Conservation (phyloP, 306 rosid species). For the Sindora glabra region DNA sequence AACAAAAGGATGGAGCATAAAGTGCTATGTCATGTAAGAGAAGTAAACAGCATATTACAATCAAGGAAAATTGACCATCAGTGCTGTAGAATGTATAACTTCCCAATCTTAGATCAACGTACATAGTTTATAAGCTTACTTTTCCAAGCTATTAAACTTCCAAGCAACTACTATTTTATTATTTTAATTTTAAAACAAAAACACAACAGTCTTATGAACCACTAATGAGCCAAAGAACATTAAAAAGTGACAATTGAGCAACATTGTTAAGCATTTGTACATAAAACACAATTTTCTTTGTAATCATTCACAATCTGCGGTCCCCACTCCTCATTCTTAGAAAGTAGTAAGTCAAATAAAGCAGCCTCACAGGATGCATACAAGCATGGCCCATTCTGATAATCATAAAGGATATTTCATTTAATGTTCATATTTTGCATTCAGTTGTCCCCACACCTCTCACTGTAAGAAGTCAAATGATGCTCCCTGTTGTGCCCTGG, state of each 20-base stretch:
- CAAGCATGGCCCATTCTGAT: no score
- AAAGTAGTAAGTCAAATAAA: no score
- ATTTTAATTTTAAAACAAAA: no score
- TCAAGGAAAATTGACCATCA: neutral
- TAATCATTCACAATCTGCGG: neutral
- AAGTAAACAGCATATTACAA: neutral
- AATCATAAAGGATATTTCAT: no score
- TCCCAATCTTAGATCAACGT: neutral
- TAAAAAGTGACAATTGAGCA: neutral
- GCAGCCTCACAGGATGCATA: no score
- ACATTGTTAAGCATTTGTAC: neutral
- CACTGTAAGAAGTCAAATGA: slow-evolving; percentile 8
- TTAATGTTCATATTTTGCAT: no score
- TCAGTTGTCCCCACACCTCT: no score
- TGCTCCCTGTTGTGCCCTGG: neutral
- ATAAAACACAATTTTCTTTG: neutral
- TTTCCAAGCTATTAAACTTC: neutral
- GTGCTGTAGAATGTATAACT: neutral
- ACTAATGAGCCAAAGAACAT: neutral
- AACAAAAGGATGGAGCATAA: no score
- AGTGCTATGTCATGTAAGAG: no score
- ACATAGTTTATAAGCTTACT: neutral
- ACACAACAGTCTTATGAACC: no score
- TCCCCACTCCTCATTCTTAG: neutral
- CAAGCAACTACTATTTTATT: neutral